Conservation (phyloP, 768 basidiomycete genomes). For the Hericium coralloides region DNA sequence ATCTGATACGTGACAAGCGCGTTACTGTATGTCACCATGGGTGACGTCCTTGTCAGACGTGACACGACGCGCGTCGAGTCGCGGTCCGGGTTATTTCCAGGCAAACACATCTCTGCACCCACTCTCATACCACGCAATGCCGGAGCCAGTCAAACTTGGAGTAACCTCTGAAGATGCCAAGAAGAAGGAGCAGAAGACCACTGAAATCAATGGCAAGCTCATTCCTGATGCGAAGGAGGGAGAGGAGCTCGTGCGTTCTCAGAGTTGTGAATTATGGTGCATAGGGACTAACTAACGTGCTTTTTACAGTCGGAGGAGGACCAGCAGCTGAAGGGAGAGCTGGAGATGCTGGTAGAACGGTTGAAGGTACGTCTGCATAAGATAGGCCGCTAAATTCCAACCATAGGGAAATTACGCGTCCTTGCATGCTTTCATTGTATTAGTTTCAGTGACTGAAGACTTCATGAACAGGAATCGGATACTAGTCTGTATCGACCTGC, state of each 20-base stretch:
- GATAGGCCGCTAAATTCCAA: too few relatives aligned
- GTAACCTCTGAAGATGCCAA: constrained; percentile 71
- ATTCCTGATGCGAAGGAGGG: constrained; percentile 43
- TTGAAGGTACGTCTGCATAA: constrained; percentile 52
- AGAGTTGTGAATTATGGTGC: background rate
- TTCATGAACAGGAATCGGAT: constrained; percentile 67
- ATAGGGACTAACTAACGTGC: background rate
- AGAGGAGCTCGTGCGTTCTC: constrained; percentile 61
- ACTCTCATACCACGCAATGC: constrained; percentile 36
- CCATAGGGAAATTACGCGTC: background rate
- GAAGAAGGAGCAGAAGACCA: constrained; percentile 50
- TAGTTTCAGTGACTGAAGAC: background rate
- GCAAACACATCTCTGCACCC: background rate
- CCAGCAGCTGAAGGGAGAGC: constrained; percentile 81
- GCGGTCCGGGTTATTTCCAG: background rate
- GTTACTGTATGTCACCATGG: constrained; percentile 2
- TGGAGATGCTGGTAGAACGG: constrained; percentile 95
- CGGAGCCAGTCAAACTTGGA: constrained; percentile 48
- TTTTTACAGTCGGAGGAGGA: constrained; percentile 83
- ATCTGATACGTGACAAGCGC: background rate
- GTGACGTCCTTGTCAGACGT: constrained; percentile 15
- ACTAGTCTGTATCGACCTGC: constrained; percentile 80
- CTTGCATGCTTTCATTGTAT: background rate
- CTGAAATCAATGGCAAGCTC: constrained; percentile 31
- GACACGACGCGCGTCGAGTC: constrained; percentile 5